Evolutionary conservation across 495 filamentous ascomycete genomes (phyloP).

Genomic region (Penicillium herquei): DNA sequence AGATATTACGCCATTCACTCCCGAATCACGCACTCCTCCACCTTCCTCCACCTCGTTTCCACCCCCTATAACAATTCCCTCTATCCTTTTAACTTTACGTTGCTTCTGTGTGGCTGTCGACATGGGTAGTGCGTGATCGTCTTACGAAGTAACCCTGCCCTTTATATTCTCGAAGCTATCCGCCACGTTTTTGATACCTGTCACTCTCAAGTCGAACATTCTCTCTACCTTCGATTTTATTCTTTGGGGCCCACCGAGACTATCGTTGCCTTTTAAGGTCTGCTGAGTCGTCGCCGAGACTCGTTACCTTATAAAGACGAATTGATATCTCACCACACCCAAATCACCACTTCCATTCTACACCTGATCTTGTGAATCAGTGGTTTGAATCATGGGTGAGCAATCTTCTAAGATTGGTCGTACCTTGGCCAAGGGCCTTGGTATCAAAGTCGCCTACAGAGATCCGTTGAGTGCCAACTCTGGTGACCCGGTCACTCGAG

Average conservation of each 20-base stretch:
- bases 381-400: slow-evolving; percentile 35
- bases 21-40: slow-evolving; percentile 22
- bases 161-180: slow-evolving; percentile 21
- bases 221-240: neutral
- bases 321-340: no score
- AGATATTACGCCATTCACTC: slow-evolving; percentile 31
- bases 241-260: neutral
- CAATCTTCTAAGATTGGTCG: slow-evolving; percentile 61
- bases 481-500: slow-evolving; percentile 57
- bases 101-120: slow-evolving; percentile 9
- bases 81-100: slow-evolving; percentile 12
- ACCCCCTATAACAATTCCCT: slow-evolving; percentile 4
- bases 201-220: neutral
- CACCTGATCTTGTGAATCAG: neutral
- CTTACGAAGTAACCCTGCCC: slow-evolving; percentile 3
- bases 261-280: neutral
- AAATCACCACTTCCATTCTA: neutral
- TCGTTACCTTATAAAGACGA: neutral
- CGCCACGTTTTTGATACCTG: slow-evolving; percentile 9
- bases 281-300: no score
- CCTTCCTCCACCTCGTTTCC: slow-evolving; percentile 3
- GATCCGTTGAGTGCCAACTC: slow-evolving; percentile 46
- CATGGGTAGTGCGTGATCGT: slow-evolving; percentile 18
- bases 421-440: slow-evolving; percentile 72
- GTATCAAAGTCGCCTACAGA: slow-evolving; percentile 76